Conservation (phyloP, 2,329 filamentous ascomycete genomes). For the Sphaceloma murrayae region DNA sequence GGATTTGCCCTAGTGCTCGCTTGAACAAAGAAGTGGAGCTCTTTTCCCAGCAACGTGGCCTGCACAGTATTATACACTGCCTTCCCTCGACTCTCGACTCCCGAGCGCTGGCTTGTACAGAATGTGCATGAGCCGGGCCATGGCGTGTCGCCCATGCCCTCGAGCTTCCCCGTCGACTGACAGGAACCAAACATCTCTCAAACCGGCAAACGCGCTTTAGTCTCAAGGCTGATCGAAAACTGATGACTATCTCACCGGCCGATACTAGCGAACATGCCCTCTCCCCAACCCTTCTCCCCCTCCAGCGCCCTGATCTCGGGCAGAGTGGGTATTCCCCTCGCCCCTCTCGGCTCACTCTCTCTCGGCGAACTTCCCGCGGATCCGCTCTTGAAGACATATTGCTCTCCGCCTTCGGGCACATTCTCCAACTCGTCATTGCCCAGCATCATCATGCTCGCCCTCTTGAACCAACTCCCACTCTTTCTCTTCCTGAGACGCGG, state of each 20-base stretch:
- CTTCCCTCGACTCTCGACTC: too few relatives aligned
- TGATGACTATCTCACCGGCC: slow-evolving; percentile 1
- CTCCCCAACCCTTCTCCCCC: slow-evolving; percentile 5
- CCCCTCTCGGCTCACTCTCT: neutral
- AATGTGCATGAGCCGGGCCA: too few relatives aligned
- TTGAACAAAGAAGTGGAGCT: too few relatives aligned
- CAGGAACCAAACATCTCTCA: too few relatives aligned
- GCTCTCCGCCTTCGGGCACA: slow-evolving; percentile 5
- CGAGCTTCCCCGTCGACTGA: too few relatives aligned
- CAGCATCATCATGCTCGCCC: slow-evolving; percentile 26
- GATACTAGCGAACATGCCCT: slow-evolving; percentile 12
- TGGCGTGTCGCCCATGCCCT: too few relatives aligned
- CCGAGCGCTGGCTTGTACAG: too few relatives aligned
- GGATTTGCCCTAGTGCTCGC: too few relatives aligned
- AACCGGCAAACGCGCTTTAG: too few relatives aligned
- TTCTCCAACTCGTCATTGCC: slow-evolving; percentile 11
- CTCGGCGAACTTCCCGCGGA: neutral
- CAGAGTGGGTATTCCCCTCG: neutral
- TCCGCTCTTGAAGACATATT: slow-evolving; percentile 9
- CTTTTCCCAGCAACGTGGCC: too few relatives aligned
- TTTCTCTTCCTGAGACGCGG: slow-evolving; percentile 23
- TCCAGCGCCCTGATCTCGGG: slow-evolving; percentile 9
- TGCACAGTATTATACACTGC: too few relatives aligned
- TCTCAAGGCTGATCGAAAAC: too few relatives aligned
- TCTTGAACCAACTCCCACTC: slow-evolving; percentile 29